Base-by-base conservation (phyloP, 2,329 filamentous ascomycete genomes). In the Beauveria rudraprayagi region DNA sequence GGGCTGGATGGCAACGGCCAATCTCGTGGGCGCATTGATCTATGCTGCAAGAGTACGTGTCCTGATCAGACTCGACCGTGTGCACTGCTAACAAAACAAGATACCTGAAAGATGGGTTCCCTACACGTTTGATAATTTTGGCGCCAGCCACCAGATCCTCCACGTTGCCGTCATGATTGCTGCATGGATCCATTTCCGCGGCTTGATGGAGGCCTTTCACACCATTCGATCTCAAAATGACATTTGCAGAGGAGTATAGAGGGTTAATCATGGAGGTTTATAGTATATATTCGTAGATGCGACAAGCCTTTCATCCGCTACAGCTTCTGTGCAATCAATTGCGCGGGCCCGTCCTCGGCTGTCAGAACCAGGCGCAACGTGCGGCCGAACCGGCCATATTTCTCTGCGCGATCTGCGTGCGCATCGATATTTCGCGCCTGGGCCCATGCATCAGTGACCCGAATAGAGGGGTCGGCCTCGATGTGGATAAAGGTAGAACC, bases 1-100 rank as follows among this genome's bases (percentile, higher is more conserved):
- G 64, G 61, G 37, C 3, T 61, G 61, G 60, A 62, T 65, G 53
- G 64, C 64, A 8, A 54, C 51, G 5, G 60, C 61, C 24, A 65
- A 65, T 48, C 53, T 65, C 3, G 41, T 62, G 6, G 64, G 64
- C 17, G 64, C 61, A 1, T 17, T 37, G 8, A 48, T 62, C 16
- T 65, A 65, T 24, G 63, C 60, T 14, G 57, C 56, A 14, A 48
- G 61, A 26, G 62, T 65, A 60, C 30, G 62, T 60, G 1, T 40
- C 51, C 14, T 2, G 7, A n/a, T 2, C 1, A 26, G 2, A 28
- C 41, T 14, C 10, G 0, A 5, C 28, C 7, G 37, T 30, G 37
- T n/a, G 10, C n/a, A 5, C 5, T 47, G 17, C 61, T 62, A 24
- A 53, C 34, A 6, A 6, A 3, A 14, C 2, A 3, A 64, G 63